Evolutionary conservation across 805 yeast species (phyloP).

Genomic region (Lipomyces lipofer): DNA sequence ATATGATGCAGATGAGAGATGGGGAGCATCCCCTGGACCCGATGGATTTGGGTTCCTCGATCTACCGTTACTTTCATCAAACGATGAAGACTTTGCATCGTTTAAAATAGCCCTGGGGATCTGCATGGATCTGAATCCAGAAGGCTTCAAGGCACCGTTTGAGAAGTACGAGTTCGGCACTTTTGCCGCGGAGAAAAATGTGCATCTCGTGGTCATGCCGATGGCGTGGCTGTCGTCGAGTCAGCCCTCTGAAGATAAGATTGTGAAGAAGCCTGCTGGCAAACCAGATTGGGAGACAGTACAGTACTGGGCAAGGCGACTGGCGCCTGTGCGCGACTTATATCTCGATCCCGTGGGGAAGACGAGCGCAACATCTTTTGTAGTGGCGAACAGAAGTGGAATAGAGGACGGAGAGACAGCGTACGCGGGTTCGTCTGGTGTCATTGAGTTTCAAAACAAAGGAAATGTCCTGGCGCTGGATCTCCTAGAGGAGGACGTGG

Average conservation of each 20-base stretch:
- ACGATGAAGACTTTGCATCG: constrained; percentile 2
- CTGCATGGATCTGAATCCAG: constrained; percentile 93
- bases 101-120: constrained; percentile 68
- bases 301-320: constrained; percentile 73
- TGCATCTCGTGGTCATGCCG: constrained; percentile 67
- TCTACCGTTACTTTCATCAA: constrained; percentile 32
- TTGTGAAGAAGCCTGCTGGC: constrained; percentile 4
- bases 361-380: constrained; percentile 41
- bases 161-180: constrained; percentile 67
- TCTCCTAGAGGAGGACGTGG: constrained; percentile 1
- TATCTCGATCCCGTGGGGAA: constrained; percentile 31
- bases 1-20: constrained; percentile 73
- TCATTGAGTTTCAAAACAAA: constrained; percentile 14
- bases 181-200: constrained; percentile 49
- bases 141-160: constrained; percentile 79
- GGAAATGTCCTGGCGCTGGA: constrained; percentile 6
- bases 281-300: constrained; percentile 53
- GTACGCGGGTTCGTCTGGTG: constrained; percentile 66
- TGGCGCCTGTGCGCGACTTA: constrained; percentile 59
- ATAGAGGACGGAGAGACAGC: constrained; percentile 53
- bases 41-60: constrained; percentile 56
- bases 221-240: constrained; percentile 74
- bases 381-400: constrained; percentile 73
- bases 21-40: constrained; percentile 78
- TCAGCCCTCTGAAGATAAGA: constrained; percentile 14